These are phyloP conservation scores for Lepidium aucheri DNA, from an alignment of 345 rosid genomes.

Conservation along the genomic window DNA sequence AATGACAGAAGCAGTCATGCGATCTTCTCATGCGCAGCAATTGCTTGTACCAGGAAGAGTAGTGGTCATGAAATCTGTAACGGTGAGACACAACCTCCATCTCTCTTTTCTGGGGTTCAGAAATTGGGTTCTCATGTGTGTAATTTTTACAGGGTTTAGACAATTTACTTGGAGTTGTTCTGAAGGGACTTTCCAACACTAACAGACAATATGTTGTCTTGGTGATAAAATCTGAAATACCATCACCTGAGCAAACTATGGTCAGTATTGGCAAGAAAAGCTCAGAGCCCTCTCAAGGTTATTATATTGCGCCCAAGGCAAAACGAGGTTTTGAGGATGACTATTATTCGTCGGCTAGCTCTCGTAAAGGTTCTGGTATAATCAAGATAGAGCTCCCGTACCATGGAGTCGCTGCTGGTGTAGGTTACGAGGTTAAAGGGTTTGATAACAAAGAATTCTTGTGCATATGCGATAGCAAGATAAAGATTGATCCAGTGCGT, in stretches of 20 bases:
- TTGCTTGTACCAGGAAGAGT: constrained; percentile 68
- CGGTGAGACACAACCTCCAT: constrained; percentile 40
- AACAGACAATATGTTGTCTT: constrained; percentile 59
- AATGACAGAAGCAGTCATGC: constrained; percentile 64
- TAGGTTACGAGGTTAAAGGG: constrained; percentile 70
- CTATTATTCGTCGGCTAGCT: constrained; percentile 27
- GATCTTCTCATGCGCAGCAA: constrained; percentile 37
- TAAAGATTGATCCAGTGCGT: constrained; percentile 51
- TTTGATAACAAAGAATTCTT: constrained; percentile 58
- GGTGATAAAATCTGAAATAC: constrained; percentile 66
- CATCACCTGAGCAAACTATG: constrained; percentile 37
- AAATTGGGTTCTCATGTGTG: constrained; percentile 7
- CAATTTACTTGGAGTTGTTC: constrained; percentile 78
- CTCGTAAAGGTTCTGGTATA: constrained; percentile 62
- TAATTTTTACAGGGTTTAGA: constrained; percentile 48
- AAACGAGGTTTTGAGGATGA: constrained; percentile 66
- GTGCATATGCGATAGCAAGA: constrained; percentile 51
- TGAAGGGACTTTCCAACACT: constrained; percentile 42
- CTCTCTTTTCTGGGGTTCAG: constrained; percentile 14
- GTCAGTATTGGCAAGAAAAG: constrained; percentile 44
- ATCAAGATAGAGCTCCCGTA: constrained; percentile 64
- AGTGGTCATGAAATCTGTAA: constrained; percentile 70
- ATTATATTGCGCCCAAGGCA: constrained; percentile 60
- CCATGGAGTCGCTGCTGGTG: constrained; percentile 70
- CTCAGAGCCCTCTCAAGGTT: constrained; percentile 48